Conservation (phyloP, 2,329 filamentous ascomycete species). For the Didymosphaeria variabile region DNA sequence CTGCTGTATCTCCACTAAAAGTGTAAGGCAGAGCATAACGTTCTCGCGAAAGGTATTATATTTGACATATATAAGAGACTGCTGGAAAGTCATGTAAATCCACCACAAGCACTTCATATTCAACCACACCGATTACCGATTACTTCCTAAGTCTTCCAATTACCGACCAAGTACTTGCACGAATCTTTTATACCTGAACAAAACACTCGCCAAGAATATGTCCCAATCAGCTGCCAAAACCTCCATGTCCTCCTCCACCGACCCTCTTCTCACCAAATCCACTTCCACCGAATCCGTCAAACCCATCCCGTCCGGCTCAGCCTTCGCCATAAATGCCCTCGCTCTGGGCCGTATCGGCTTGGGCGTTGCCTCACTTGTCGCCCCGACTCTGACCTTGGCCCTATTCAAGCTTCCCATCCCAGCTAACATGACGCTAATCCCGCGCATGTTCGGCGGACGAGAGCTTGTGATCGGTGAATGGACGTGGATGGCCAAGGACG, state of each 20-base stretch:
- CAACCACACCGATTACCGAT: not conserved
- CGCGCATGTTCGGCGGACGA: conserved; percentile 36
- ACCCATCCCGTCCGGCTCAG: conserved; percentile 22
- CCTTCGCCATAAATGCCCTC: conserved; percentile 31
- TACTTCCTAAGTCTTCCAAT: not conserved
- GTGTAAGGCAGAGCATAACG: not conserved
- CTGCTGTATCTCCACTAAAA: not conserved
- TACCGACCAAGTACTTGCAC: not conserved
- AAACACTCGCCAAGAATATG: not conserved
- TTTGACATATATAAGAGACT: not conserved
- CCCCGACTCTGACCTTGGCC: conserved; percentile 29
- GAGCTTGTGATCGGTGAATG: conserved; percentile 36
- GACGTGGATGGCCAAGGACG: conserved; percentile 32
- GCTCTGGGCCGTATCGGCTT: conserved; percentile 28
- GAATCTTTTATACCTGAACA: not conserved
- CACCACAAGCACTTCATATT: not conserved
- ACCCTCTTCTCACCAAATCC: conserved; percentile 30
- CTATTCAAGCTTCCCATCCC: conserved; percentile 32
- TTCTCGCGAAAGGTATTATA: not conserved
- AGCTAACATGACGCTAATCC: conserved; percentile 20
- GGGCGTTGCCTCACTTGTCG: conserved; percentile 31
- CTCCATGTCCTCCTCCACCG: conserved; percentile 4
- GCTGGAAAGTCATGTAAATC: not conserved
- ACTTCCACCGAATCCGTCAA: conserved; percentile 16
- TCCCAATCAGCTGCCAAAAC: conserved; percentile 13